These are phyloP conservation scores for Heterobasidion annosum DNA, from an alignment of 1,284 basidiomycete genomes.

Conservation along the genomic window DNA sequence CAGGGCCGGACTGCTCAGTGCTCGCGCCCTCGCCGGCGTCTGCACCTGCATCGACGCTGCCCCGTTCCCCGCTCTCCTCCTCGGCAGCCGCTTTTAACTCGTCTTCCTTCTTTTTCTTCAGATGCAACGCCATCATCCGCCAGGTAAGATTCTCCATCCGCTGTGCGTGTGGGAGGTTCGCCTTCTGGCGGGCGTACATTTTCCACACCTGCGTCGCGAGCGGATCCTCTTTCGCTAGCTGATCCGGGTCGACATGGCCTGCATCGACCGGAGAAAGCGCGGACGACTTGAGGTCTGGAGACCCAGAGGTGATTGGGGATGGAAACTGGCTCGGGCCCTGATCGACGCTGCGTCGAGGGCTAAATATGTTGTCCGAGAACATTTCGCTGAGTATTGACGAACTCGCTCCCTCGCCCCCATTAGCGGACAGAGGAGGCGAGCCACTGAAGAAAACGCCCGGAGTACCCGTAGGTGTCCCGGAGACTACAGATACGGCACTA, in stretches of 20 bases:
- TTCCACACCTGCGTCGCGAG: slow-evolving; percentile 95
- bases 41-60: background rate
- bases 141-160: slow-evolving; percentile 97
- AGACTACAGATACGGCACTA: background rate
- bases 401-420: slow-evolving; percentile 12
- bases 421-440: slow-evolving; percentile 18
- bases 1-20: background rate
- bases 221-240: slow-evolving; percentile 74
- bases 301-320: slow-evolving; percentile 57
- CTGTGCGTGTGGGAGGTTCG: slow-evolving; percentile 82
- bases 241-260: slow-evolving; percentile 40
- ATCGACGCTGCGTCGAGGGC: slow-evolving; percentile 28
- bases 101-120: slow-evolving; percentile 80
- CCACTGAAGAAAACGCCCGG: background rate
- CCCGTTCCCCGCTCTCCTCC: slow-evolving; percentile 9
- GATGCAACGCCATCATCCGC: slow-evolving; percentile 94
- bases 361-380: slow-evolving; percentile 62
- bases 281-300: slow-evolving; percentile 48
- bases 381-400: slow-evolving; percentile 61
- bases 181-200: slow-evolving; percentile 89
- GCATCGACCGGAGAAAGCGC: slow-evolving; percentile 29
- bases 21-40: background rate
- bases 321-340: slow-evolving; percentile 42
- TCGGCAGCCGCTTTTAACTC: slow-evolving; percentile 28
- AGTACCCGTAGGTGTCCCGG: background rate